Evolutionary conservation across 129 eudicot species (phyloP), one percentile per base, ranked within the genome.

Genomic region (Helianthus annuus): DNA sequence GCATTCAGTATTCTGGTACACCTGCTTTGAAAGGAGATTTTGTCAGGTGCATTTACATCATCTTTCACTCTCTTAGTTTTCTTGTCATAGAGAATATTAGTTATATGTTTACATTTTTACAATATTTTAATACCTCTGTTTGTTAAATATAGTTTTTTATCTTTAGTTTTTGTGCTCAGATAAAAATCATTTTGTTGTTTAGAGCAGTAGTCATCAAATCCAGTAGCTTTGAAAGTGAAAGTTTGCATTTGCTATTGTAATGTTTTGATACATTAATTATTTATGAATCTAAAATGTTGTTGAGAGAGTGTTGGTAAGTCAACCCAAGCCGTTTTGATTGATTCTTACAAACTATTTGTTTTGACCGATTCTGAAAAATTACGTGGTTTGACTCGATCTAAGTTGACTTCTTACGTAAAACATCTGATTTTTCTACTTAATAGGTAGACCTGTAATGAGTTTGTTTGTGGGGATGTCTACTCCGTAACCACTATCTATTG

Each of bases 1-100:
- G 98, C 89, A 86, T 88, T 65, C 98, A 94, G 81, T 94, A 94
- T 86, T 87, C 97, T 81, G 98, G 98, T 46, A 94, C 98, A 60
- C 96, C 97, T 22, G 98, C 98, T 52, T 65, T 94, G 64, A 94
- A 94, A 84, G 97, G 98, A 77, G 98, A 94, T 76, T 94, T 87
- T 84, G 98, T 94, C 78, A 94, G 98, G 98, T 94, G 80, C 55
- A n/a, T 78, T 64, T 61, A 40, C 46, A 10, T 51, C 36, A 62
- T 40, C 61, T 5, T 48, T 60, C 15, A 52, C 59, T 68, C 11
- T 49, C 48, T 45, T 8, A 40, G 15, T 29, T 63, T 62, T 74
- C 15, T 63, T 10, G 39, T 55, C 64, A 6, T 69, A 58, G 48
- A 59, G 10, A 4, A 22, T 72, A 36, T 60, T 61, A 11, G 77